Evolutionary conservation across 371 early-diverging fungal species (phyloP).

Genomic region (Fennellomyces sp.): DNA sequence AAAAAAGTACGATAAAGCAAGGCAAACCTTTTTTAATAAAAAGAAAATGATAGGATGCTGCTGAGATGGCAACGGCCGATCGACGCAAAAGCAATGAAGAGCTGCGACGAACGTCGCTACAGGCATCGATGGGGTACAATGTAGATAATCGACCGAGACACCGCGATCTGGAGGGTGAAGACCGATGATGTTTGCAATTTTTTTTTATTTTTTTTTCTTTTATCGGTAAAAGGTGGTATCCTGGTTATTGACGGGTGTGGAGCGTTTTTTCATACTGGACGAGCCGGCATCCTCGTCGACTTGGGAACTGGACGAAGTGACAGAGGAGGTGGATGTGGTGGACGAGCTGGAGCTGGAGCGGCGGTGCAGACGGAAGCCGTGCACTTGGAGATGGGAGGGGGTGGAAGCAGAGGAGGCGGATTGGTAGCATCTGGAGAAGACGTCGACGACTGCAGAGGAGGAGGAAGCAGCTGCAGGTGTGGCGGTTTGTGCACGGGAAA

Average conservation of each 20-base stretch:
- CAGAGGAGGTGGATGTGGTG: conserved; percentile 21
- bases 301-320: conserved; percentile 2
- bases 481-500: no score
- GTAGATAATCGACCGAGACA: conserved; percentile 13
- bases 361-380: conserved; percentile 25
- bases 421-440: conserved; percentile 13
- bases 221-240: conserved; percentile 6
- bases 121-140: conserved; percentile 14
- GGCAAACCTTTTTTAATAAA: neutral
- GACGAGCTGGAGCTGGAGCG: conserved; percentile 46
- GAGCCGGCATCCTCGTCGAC: conserved; percentile 14
- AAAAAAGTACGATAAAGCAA: neutral
- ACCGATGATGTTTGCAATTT: neutral
- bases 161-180: conserved; percentile 13
- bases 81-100: conserved; percentile 14
- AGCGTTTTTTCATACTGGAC: conserved; percentile 17
- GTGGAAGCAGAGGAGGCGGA: conserved; percentile 12
- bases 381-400: conserved; percentile 26
- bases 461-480: neutral
- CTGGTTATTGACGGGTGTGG: conserved; percentile 10
- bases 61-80: conserved; percentile 20
- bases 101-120: conserved; percentile 10
- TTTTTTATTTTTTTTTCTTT: neutral
- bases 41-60: neutral
- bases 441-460: conserved; percentile 9